These are phyloP conservation scores for Pichia pseudocactophila DNA, from an alignment of 805 yeast genomes.

Conservation along the genomic window DNA sequence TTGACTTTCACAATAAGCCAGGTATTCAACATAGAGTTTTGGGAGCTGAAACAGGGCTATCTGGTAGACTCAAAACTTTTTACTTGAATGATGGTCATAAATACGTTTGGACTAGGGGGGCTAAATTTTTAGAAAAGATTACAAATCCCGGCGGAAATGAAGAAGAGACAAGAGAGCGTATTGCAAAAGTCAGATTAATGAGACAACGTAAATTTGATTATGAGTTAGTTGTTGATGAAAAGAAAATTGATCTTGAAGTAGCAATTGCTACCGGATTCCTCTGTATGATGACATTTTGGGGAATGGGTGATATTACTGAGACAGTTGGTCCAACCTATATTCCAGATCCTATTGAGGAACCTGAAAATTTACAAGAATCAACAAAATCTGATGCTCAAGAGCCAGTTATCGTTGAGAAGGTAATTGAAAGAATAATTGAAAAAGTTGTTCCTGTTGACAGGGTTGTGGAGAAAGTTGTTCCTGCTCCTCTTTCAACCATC, in stretches of 20 bases:
- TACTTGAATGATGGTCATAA: slow-evolving; percentile 43
- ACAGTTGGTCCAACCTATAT: slow-evolving; percentile 43
- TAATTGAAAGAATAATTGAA: slow-evolving; percentile 10
- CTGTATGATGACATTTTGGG: slow-evolving; percentile 64
- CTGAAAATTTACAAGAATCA: neutral
- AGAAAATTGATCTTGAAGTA: slow-evolving; percentile 38
- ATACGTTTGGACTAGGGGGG: slow-evolving; percentile 47
- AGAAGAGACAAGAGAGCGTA: slow-evolving; percentile 44
- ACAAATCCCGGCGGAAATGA: slow-evolving; percentile 47
- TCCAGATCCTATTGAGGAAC: slow-evolving; percentile 5
- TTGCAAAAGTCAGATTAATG: slow-evolving; percentile 48
- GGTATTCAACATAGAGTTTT: slow-evolving; percentile 39
- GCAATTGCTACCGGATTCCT: slow-evolving; percentile 54
- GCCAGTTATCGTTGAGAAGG: slow-evolving; percentile 6
- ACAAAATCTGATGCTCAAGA: slow-evolving; percentile 9
- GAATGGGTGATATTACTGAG: slow-evolving; percentile 42
- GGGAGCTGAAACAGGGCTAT: slow-evolving; percentile 28
- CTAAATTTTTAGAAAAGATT: slow-evolving; percentile 43
- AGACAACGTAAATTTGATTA: slow-evolving; percentile 53
- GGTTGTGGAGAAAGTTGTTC: slow-evolving; percentile 3
- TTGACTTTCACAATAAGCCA: slow-evolving; percentile 40
- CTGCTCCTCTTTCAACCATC: neutral
- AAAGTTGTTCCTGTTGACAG: slow-evolving; percentile 11
- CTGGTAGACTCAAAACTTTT: slow-evolving; percentile 39
- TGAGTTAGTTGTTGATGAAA: slow-evolving; percentile 44